These are phyloP conservation scores for Ustilago shanxiensis DNA, from an alignment of 1,284 basidiomycete genomes.

Conservation along the genomic window DNA sequence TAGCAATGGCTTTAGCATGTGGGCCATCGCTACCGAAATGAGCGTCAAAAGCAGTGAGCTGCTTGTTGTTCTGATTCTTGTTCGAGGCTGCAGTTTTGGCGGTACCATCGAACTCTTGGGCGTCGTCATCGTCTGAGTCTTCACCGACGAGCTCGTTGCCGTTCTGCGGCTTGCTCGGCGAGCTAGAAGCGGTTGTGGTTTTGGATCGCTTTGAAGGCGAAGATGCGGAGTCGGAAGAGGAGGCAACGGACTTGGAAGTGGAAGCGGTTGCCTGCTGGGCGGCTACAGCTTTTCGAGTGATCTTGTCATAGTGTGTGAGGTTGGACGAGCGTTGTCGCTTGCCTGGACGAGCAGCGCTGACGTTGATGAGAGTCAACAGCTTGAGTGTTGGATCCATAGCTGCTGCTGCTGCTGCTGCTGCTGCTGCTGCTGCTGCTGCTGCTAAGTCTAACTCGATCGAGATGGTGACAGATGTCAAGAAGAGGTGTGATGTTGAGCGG, in stretches of 20 bases:
- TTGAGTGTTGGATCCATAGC: conserved; percentile 68
- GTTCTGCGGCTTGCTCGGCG: conserved; percentile 14
- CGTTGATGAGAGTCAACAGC: conserved; percentile 92
- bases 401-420: conserved; percentile 3
- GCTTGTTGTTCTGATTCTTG: conserved; percentile 31
- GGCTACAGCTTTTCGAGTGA: conserved; percentile 34
- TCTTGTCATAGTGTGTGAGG: conserved; percentile 46
- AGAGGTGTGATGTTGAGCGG: no score
- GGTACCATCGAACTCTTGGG: conserved; percentile 11
- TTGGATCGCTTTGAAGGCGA: conserved; percentile 34
- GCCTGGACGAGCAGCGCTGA: conserved; percentile 77
- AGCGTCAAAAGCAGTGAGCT: conserved; percentile 47
- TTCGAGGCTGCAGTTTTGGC: neutral
- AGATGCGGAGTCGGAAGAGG: conserved; percentile 22
- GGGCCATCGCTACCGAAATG: conserved; percentile 56
- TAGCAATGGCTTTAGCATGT: conserved; percentile 39
- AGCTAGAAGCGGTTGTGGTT: neutral
- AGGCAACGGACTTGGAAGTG: conserved; percentile 17
- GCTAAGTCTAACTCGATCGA: no score
- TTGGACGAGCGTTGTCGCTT: conserved; percentile 71
- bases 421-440: no score
- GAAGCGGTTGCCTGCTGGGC: conserved; percentile 46
- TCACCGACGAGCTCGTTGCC: conserved; percentile 28
- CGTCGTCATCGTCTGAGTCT: conserved; percentile 46
- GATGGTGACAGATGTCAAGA: conserved; percentile 8